Conservation (phyloP, 2,329 filamentous ascomycete genomes). For the Aspergillus floridensis region DNA sequence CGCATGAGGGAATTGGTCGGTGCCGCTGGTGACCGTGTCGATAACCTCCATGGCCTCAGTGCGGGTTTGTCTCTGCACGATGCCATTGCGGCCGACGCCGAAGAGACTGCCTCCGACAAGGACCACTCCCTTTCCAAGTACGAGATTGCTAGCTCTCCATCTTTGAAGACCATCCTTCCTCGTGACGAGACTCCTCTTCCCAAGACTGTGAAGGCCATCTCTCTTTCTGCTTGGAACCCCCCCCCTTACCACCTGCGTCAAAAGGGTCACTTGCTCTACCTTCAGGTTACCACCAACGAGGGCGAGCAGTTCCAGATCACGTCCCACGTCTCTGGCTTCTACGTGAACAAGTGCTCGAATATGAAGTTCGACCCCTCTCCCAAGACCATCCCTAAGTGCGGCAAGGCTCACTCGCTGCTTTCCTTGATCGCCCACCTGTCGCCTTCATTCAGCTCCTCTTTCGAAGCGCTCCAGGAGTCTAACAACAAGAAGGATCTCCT, state of each 20-base stretch:
- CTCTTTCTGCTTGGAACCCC: constrained; percentile 93
- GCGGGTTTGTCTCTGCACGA: constrained; percentile 87
- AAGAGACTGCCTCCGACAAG: constrained; percentile 41
- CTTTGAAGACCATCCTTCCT: constrained; percentile 70
- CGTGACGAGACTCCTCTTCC: constrained; percentile 65
- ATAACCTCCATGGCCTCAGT: constrained; percentile 79
- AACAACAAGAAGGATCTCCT: constrained; percentile 84
- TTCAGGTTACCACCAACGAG: constrained; percentile 85
- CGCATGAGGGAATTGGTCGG: constrained; percentile 90
- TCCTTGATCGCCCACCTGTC: constrained; percentile 76
- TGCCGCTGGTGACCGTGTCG: constrained; percentile 82
- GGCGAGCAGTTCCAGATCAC: constrained; percentile 95
- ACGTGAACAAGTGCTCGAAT: constrained; percentile 93
- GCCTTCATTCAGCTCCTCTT: constrained; percentile 74
- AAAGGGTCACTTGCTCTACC: constrained; percentile 87
- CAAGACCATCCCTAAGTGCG: constrained; percentile 71
- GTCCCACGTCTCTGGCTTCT: constrained; percentile 90
- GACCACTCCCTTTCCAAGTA: constrained; percentile 66
- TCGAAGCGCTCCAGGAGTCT: constrained; percentile 75
- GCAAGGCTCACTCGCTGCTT: constrained; percentile 80
- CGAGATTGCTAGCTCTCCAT: constrained; percentile 68
- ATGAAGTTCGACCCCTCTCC: constrained; percentile 91
- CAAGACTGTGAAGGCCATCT: constrained; percentile 86
- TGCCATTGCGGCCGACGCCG: constrained; percentile 57
- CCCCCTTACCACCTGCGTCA: constrained; percentile 88